Conservation (phyloP, 176 grass and related monocot genomes). For the Panicum miliaceum region DNA sequence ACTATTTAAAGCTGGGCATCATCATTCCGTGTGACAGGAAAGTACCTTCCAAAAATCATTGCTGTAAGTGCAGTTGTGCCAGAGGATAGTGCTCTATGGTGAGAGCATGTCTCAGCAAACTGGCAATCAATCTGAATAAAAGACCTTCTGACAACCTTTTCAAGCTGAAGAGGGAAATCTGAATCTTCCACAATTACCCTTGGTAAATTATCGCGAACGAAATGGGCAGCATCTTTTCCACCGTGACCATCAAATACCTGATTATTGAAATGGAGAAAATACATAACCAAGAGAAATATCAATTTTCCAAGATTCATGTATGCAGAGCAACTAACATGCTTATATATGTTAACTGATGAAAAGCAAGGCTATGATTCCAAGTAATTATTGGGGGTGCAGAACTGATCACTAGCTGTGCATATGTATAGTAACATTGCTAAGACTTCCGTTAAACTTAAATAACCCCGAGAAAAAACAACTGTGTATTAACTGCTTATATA, state of each 20-base stretch:
- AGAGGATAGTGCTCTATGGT: slow-evolving; percentile 56
- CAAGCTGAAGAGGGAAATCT: slow-evolving; percentile 87
- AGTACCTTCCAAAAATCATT: slow-evolving; percentile 93
- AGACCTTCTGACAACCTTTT: slow-evolving; percentile 75
- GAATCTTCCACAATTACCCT: slow-evolving; percentile 89
- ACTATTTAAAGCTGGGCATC: not conserved
- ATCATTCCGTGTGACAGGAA: slow-evolving; percentile 2
- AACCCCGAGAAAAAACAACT: not conserved
- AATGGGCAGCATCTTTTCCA: slow-evolving; percentile 92
- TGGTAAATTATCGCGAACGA: slow-evolving; percentile 83
- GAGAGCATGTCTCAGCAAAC: slow-evolving; percentile 70
- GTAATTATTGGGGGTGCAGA: slow-evolving; percentile 14
- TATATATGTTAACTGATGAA: slow-evolving; percentile 2
- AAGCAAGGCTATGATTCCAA: not conserved
- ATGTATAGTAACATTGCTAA: slow-evolving; percentile 7
- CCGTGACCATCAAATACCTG: slow-evolving; percentile 98
- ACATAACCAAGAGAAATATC: slow-evolving; percentile 4
- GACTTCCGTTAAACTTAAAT: not conserved
- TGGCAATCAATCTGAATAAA: slow-evolving; percentile 80
- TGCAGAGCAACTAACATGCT: not conserved
- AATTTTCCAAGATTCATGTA: not conserved
- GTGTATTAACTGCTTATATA: not conserved
- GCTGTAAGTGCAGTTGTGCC: slow-evolving; percentile 89
- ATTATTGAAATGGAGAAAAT: slow-evolving; percentile 14
- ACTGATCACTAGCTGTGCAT: not conserved